Evolutionary conservation across 805 yeast genomes (phyloP), one percentile per base, ranked within the genome.

Genomic region (Nematodospora valgi): DNA sequence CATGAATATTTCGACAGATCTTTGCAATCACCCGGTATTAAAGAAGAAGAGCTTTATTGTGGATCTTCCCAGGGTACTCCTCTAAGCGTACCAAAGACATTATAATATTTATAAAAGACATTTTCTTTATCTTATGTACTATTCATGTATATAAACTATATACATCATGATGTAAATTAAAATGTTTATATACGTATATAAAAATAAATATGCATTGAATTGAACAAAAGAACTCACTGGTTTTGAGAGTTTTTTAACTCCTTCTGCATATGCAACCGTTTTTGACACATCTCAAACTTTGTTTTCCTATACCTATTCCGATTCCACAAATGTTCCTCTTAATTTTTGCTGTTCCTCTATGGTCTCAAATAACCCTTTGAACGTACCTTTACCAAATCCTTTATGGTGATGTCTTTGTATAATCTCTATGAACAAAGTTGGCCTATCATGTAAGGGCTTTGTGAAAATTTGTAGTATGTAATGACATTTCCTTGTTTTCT

Each of bases 311-410:
- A n/a, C n/a, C n/a, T n/a, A n/a, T n/a, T n/a, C n/a, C n/a, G n/a
- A n/a, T 18, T 37, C 36, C 9, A 49, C 49, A 17, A 78, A 56
- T 11, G 86, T 86, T 1, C 95, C 95, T 34, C 95, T 72, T 33
- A 58, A 50, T 38, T 55, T 67, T 54, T 86, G 95, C 45, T 85
- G 89, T n/a, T 70, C 69, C 54, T 86, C 96, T 38, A 86, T 78
- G 5, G 83, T 76, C 51, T 86, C 89, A 51, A 84, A 86, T 24
- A 87, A 62, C 0, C 93, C 84, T 53, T 78, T 82, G 63, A 86
- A 86, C 41, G 88, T 86, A 2, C 95, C 95, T 32, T 87, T 87
- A 1, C 95, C 96, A 58, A 86, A 86, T 0, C 96, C 96, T 41
- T 80, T 72, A 53, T 84, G 89, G 49, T 84, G 82, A 47, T 72